phyloP scores from a whole-genome alignment of 2,329 filamentous ascomycete species.

The Fonsecaea pedrosoi region DNA sequence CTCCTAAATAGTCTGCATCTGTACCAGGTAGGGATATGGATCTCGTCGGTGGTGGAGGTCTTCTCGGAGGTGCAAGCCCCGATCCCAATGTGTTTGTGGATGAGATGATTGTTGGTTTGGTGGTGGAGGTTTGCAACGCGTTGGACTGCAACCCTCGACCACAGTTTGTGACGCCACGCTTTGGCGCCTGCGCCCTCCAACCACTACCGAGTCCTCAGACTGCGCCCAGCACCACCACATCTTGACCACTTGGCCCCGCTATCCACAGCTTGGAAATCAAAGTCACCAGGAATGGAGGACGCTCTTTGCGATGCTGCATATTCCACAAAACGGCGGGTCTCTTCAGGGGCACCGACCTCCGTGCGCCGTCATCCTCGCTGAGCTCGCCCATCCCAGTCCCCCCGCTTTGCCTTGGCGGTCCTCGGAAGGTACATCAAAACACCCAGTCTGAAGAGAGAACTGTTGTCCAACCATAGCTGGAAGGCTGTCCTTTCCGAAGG shows the following conservation, averaged over 20 bases:
- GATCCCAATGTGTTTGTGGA: neutral
- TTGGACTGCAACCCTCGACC: neutral
- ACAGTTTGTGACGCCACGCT: neutral
- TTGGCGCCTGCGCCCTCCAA: neutral
- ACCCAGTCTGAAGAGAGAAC: neutral
- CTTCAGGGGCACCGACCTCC: neutral
- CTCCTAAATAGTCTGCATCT: neutral
- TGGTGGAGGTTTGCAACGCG: neutral
- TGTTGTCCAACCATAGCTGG: neutral
- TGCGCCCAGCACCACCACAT: neutral
- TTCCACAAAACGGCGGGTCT: neutral
- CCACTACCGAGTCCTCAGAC: neutral
- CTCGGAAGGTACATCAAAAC: neutral
- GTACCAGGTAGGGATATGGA: neutral
- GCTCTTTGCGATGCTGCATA: neutral
- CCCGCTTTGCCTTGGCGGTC: neutral
- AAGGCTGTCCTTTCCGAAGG: neutral
- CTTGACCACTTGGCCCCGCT: neutral
- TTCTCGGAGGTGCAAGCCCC: neutral
- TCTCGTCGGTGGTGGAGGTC: neutral
- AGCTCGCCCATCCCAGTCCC: neutral
- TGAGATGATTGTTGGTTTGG: slow-evolving; percentile 4
- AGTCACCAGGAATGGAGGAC: neutral
- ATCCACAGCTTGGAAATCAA: neutral
- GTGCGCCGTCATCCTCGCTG: neutral